phyloP scores from a whole-genome alignment of 2,329 filamentous ascomycete genomes.

The Colletotrichum tofieldiae region DNA sequence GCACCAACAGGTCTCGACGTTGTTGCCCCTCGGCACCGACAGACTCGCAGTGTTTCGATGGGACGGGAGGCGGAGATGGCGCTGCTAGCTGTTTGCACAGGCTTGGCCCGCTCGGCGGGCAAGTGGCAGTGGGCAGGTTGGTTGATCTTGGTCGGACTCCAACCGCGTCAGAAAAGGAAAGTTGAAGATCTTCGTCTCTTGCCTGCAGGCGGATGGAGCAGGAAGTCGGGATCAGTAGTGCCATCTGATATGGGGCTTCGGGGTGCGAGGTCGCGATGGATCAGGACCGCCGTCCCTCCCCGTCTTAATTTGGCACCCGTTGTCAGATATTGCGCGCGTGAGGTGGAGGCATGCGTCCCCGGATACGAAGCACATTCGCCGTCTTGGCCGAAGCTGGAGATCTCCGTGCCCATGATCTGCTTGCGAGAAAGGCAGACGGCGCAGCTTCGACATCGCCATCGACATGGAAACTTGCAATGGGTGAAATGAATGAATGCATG shows the following conservation, averaged over 20 bases:
- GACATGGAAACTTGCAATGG: not conserved
- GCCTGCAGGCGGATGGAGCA: slow-evolving; percentile 3
- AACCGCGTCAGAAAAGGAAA: not conserved
- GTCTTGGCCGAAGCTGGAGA: not conserved
- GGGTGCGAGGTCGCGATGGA: not conserved
- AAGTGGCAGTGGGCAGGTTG: not conserved
- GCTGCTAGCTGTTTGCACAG: too few species aligned
- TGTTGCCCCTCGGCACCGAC: not conserved
- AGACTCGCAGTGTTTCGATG: not conserved
- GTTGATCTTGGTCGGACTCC: not conserved
- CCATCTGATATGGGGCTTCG: slow-evolving; percentile 1
- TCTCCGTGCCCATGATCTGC: not conserved
- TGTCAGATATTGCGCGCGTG: slow-evolving; percentile 4
- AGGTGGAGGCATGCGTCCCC: not conserved
- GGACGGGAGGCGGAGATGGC: not conserved
- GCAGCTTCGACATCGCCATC: not conserved
- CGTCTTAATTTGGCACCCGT: not conserved
- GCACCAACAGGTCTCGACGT: not conserved
- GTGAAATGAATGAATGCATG: not conserved
- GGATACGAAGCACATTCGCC: not conserved
- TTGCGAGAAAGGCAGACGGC: not conserved
- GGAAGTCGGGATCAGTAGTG: not conserved
- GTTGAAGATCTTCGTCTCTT: not conserved
- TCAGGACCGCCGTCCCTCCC: not conserved
- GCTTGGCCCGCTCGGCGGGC: too few species aligned